Conservation (phyloP, 176 grass and related monocot genomes). For the Leersia perrieri region DNA sequence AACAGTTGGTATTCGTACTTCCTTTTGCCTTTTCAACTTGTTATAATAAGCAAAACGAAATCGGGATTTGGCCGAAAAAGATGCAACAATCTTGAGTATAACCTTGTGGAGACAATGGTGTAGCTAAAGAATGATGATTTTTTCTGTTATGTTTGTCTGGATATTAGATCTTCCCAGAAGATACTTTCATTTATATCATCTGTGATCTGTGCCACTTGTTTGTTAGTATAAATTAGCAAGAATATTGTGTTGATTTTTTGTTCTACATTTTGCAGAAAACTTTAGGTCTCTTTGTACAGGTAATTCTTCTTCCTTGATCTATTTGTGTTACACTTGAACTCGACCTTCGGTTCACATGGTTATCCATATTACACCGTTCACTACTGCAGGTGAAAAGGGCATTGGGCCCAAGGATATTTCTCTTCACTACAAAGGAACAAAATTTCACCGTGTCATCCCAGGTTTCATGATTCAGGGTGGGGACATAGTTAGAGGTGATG, state of each 20-base stretch:
- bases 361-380: conserved; percentile 11
- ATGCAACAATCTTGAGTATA: neutral
- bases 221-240: neutral
- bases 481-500: conserved; percentile 69
- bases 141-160: neutral
- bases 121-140: neutral
- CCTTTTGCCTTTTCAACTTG: neutral
- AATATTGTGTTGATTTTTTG: conserved; percentile 1
- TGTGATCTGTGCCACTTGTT: neutral
- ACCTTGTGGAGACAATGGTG: neutral
- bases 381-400: conserved; percentile 71
- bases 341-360: conserved; percentile 6
- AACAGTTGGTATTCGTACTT: conserved; percentile 68
- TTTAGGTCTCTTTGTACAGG: conserved; percentile 96
- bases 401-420: conserved; percentile 59
- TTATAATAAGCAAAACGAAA: no score
- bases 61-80: no score
- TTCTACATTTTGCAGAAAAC: conserved; percentile 66
- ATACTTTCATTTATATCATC: neutral
- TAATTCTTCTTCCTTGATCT: conserved; percentile 33
- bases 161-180: neutral
- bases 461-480: conserved; percentile 98
- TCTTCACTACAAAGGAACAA: conserved; percentile 91
- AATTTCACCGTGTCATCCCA: conserved; percentile 87
- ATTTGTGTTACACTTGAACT: neutral